These are phyloP conservation scores for Breynia disticha DNA, from an alignment of 441 rosid genomes.

Conservation along the genomic window DNA sequence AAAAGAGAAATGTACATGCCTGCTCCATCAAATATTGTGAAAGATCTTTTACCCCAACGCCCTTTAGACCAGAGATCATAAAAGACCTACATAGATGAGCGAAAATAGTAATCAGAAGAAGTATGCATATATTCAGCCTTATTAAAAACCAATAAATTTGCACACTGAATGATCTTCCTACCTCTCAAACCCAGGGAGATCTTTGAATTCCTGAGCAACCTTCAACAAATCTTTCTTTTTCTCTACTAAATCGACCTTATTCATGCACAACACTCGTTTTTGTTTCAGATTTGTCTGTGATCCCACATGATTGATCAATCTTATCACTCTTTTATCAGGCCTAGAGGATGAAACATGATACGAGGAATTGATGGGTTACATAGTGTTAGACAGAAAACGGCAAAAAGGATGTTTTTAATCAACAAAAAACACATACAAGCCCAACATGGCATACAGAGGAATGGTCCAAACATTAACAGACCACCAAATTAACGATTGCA, in stretches of 20 bases:
- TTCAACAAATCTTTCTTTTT: slow-evolving; percentile 72
- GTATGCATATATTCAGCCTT: not conserved
- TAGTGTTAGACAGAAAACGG: too few species aligned
- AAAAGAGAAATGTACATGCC: slow-evolving; percentile 25
- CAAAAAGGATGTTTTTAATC: too few species aligned
- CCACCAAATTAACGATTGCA: too few species aligned
- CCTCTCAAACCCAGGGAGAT: slow-evolving; percentile 85
- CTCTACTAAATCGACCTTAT: slow-evolving; percentile 77
- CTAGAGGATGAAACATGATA: slow-evolving; percentile 23
- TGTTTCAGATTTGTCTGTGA: slow-evolving; percentile 51
- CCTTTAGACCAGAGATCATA: slow-evolving; percentile 85
- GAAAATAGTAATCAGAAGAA: slow-evolving; percentile 7
- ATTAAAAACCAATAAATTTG: slow-evolving; percentile 6
- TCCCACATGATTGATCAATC: slow-evolving; percentile 63
- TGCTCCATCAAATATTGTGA: slow-evolving; percentile 59
- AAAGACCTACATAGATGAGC: slow-evolving; percentile 43
- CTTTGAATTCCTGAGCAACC: slow-evolving; percentile 68
- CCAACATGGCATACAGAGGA: too few species aligned
- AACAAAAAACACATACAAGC: too few species aligned
- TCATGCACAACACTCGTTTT: slow-evolving; percentile 74
- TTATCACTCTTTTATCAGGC: slow-evolving; percentile 77
- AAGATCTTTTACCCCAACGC: slow-evolving; percentile 75
- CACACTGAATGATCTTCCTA: slow-evolving; percentile 16
- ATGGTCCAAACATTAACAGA: too few species aligned
- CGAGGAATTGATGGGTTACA: too few species aligned